A percentile compares a stretch with the other conserved stretches of the same genome.
Evolutionary conservation across 257 asterid species (phyloP).

Genomic region (Forsythia viridissima): DNA sequence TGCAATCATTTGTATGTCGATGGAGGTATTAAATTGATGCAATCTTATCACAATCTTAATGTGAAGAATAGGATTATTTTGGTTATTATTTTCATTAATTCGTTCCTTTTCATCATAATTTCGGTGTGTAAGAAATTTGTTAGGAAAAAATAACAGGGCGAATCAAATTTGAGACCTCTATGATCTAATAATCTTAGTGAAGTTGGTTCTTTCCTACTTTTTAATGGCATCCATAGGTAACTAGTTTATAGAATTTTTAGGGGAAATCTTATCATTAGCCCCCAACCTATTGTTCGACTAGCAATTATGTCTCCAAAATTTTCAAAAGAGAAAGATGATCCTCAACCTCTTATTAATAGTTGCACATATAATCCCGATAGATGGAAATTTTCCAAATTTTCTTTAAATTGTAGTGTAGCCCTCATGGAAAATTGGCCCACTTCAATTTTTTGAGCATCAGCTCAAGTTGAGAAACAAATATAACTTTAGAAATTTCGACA

Average conservation of each 20-base stretch:
- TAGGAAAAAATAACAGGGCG: neutral
- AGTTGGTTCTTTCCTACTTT: neutral
- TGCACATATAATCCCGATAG: neutral
- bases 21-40: constrained; percentile 41
- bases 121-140: neutral
- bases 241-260: neutral
- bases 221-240: neutral
- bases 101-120: neutral
- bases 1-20: constrained; percentile 53
- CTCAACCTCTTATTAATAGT: neutral
- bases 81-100: neutral
- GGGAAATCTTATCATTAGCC: neutral
- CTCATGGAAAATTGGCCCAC: neutral
- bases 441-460: neutral
- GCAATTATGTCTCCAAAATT: neutral
- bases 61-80: no score
- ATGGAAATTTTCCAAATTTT: neutral
- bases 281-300: neutral
- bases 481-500: neutral
- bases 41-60: neutral
- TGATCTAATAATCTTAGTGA: neutral
- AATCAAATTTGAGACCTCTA: neutral
- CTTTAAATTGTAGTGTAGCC: neutral
- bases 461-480: neutral
- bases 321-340: neutral